Evolutionary conservation across 1,139 yeast species (phyloP), one percentile per base, ranked within the genome.

Genomic region (Hansenula sp.): DNA sequence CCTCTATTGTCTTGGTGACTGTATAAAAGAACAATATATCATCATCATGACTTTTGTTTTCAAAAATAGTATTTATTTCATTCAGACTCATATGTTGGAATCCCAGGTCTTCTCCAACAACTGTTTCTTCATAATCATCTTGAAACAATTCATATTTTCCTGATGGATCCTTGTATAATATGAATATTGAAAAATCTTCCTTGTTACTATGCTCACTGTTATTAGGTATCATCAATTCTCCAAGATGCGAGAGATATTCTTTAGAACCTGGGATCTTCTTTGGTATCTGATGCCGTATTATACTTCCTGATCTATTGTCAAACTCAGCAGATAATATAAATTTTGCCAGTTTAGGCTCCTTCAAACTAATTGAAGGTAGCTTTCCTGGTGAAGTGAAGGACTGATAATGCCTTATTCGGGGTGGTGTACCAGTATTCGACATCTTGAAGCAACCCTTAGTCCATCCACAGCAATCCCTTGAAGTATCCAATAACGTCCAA

Each of bases 191-290:
- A 27, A 44, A 54, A 8, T 50, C 46, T 21, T 44, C 48, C 3
- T 34, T 34, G 3, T 6, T 21, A 3, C 31, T 24, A 20, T 45
- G 48, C 29, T 54, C 59, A n/a, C 47, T 39, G 53, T 54, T 38
- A 45, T 74, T 75, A 0, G 82, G 80, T 12, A 77, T 62, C 75
- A 77, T 73, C 34, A 75, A 55, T 47, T 73, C 75, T n/a, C 79
- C 73, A 31, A 72, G 52, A 41, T 68, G 62, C 28, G 60, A 55
- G 38, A 73, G 56, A 40, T 70, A 61, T 12, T 77, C 79, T 5
- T 53, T 56, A 32, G 47, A 45, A 2, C 54, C 76, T 65, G 41
- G 73, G 2, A 54, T 52, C 37, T 57, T 59, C 16, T 54, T 42
- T 1, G 84, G 83, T 39, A 67, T 63, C 49, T 75, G 81, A 47